Percentiles rank a stretch among this genome's conserved stretches.
phyloP scores from a whole-genome alignment of 1,139 yeast genomes.

The Pichia cactophila region DNA sequence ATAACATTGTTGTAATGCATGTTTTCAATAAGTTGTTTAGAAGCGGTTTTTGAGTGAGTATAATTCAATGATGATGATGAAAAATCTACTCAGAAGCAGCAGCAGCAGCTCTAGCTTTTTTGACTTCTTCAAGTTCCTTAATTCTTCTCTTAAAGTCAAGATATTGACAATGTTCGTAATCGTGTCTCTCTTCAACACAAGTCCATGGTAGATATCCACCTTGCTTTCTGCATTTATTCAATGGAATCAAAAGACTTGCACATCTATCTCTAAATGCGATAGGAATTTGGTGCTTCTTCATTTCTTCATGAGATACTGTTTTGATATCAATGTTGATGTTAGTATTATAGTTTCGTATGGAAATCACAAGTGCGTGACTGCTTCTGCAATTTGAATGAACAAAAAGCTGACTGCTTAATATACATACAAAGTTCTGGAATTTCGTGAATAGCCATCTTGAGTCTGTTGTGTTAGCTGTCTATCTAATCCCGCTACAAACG shows the following conservation, averaged over 20 bases:
- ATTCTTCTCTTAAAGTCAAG: slow-evolving; percentile 78
- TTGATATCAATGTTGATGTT: not conserved
- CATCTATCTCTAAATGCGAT: slow-evolving; percentile 82
- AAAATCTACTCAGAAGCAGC: slow-evolving; percentile 5
- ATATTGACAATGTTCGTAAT: slow-evolving; percentile 82
- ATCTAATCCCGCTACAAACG: not conserved
- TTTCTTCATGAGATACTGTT: slow-evolving; percentile 75
- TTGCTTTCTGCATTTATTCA: slow-evolving; percentile 51
- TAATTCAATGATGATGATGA: not conserved
- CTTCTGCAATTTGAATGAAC: too few species aligned
- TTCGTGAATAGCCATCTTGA: slow-evolving; percentile 29
- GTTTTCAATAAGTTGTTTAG: not conserved
- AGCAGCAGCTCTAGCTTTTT: slow-evolving; percentile 32
- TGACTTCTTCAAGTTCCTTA: slow-evolving; percentile 56
- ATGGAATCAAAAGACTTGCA: slow-evolving; percentile 65
- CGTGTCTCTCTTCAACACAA: slow-evolving; percentile 74
- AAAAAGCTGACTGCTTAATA: not conserved
- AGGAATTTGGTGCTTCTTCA: slow-evolving; percentile 76
- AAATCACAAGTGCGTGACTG: not conserved
- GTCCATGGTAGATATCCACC: slow-evolving; percentile 55
- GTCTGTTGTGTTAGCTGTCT: not conserved
- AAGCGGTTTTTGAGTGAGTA: not conserved
- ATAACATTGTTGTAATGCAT: not conserved
- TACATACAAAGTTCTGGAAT: slow-evolving; percentile 31
- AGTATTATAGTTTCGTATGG: slow-evolving; percentile 2